Conservation (phyloP, 2,329 filamentous ascomycete genomes). For the Gnomoniopsis sp. region DNA sequence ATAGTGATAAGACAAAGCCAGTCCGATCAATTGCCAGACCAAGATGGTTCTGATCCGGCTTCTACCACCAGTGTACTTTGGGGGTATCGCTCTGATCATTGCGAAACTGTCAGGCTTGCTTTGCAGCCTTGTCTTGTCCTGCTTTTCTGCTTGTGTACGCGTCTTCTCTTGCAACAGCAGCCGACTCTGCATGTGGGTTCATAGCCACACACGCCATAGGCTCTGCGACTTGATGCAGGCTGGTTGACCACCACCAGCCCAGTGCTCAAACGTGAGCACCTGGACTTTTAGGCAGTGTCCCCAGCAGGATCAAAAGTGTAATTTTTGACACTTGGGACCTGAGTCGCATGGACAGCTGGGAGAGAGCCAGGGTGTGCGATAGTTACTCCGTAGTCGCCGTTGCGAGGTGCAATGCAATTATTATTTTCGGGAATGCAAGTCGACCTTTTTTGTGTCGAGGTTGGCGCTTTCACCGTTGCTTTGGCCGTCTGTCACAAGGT, state of each 20-base stretch:
- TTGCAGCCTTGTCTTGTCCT: slow-evolving; percentile 5
- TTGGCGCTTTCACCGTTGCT: too few species aligned
- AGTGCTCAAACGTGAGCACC: slow-evolving; percentile 8
- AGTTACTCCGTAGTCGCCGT: too few species aligned
- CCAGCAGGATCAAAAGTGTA: slow-evolving; percentile 11
- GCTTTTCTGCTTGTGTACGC: slow-evolving; percentile 6
- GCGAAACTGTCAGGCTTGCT: not conserved
- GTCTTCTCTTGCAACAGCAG: slow-evolving; percentile 4
- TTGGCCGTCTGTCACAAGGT: not conserved
- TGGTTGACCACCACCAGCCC: not conserved
- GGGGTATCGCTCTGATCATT: not conserved
- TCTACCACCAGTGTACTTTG: slow-evolving; percentile 1
- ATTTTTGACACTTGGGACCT: not conserved
- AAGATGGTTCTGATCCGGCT: not conserved
- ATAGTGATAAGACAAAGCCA: not conserved
- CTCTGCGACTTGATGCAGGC: slow-evolving; percentile 3
- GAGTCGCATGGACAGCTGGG: not conserved
- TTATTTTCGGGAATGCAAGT: too few species aligned
- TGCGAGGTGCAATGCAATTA: too few species aligned
- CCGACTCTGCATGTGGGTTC: slow-evolving; percentile 14
- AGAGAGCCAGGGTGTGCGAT: not conserved
- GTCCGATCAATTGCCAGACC: not conserved
- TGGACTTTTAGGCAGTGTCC: slow-evolving; percentile 1
- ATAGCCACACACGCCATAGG: slow-evolving; percentile 2
- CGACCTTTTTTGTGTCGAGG: too few species aligned